These are phyloP conservation scores for Bretziella fagacearum DNA, from an alignment of 2,329 filamentous ascomycete species.

Conservation along the genomic window DNA sequence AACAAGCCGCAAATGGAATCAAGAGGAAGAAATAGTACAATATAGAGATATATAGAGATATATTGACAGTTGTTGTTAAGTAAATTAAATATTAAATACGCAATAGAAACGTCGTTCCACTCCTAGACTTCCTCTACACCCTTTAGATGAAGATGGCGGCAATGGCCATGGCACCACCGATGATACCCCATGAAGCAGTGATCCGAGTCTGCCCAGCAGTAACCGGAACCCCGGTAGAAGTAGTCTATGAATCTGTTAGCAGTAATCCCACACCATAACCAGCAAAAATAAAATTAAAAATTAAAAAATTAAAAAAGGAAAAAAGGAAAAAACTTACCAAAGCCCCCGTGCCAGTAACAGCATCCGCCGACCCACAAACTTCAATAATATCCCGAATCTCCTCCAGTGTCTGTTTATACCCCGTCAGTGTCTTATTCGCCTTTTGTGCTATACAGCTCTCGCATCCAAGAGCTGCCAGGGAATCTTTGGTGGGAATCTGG, in stretches of 20 bases:
- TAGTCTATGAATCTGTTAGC: background rate
- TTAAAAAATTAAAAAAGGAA: no score
- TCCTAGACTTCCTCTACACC: no score
- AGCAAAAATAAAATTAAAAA: no score
- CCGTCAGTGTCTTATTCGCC: conserved; percentile 1
- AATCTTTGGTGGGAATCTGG: conserved; percentile 5
- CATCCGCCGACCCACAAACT: conserved; percentile 6
- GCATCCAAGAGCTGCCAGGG: conserved; percentile 7
- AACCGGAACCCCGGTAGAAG: background rate
- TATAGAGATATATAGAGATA: no score
- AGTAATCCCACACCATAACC: no score
- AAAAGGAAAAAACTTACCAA: conserved; percentile 1
- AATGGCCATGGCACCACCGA: background rate
- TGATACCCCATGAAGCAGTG: background rate
- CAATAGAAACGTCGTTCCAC: no score
- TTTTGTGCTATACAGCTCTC: conserved; percentile 6
- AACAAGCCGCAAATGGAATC: no score
- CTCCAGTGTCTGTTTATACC: background rate
- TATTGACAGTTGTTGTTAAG: no score
- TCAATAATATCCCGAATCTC: conserved; percentile 12
- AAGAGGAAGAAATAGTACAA: no score
- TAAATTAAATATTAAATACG: no score
- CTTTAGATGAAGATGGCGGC: no score
- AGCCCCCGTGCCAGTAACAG: background rate
- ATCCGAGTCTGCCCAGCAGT: conserved; percentile 4